Conservation (phyloP, 2,329 filamentous ascomycete species). For the Ramichloridium luteum region DNA sequence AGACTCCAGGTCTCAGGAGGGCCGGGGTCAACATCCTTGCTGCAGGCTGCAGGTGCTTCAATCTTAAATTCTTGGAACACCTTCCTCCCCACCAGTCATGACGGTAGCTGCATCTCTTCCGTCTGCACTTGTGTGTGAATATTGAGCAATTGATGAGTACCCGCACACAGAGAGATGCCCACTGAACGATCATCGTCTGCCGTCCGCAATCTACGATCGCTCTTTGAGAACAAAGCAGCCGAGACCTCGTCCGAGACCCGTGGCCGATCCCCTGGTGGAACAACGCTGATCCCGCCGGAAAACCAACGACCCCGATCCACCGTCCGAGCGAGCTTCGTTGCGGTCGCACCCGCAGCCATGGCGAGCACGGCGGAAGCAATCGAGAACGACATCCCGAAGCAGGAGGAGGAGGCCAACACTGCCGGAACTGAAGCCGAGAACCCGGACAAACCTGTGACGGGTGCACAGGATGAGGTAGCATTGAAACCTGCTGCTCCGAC, state of each 20-base stretch:
- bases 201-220: slow-evolving; percentile 37
- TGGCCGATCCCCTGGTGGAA: slow-evolving; percentile 31
- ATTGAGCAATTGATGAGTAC: too few species aligned
- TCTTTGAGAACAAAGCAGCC: slow-evolving; percentile 36
- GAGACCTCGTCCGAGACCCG: slow-evolving; percentile 25
- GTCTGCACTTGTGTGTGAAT: too few species aligned
- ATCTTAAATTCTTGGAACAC: too few species aligned
- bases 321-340: slow-evolving; percentile 37
- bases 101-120: too few species aligned
- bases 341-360: slow-evolving; percentile 30
- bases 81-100: too few species aligned
- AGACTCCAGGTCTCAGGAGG: too few species aligned
- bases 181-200: slow-evolving; percentile 27
- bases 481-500: slow-evolving; percentile 31
- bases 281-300: slow-evolving; percentile 16
- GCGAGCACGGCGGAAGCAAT: slow-evolving; percentile 24
- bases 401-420: slow-evolving; percentile 22
- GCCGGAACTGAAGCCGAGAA: slow-evolving; percentile 24
- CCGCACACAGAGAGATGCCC: slow-evolving; percentile 38
- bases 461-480: slow-evolving; percentile 30
- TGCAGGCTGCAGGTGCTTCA: too few species aligned
- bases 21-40: too few species aligned
- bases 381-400: slow-evolving; percentile 29
- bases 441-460: slow-evolving; percentile 33
- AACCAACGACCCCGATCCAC: slow-evolving; percentile 29